Percentiles rank a stretch among this genome's conserved stretches.
Evolutionary conservation across 2,329 filamentous ascomycete genomes (phyloP).

Genomic region (Grosmannia clavigera): DNA sequence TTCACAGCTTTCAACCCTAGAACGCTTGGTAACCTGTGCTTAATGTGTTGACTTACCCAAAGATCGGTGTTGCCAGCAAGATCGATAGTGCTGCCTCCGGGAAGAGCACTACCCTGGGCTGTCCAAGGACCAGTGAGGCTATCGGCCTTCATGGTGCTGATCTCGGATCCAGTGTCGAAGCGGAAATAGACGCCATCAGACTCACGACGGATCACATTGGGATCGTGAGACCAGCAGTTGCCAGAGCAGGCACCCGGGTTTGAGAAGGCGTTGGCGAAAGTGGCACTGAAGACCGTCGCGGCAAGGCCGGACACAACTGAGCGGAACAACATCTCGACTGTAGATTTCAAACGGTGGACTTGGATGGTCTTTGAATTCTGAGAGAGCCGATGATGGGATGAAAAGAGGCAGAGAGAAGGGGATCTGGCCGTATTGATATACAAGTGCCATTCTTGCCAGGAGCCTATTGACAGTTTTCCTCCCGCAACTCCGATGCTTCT

Average conservation of each 20-base stretch:
- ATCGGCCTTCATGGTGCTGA: constrained; percentile 25
- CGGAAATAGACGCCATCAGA: constrained; percentile 29
- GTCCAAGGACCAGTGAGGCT: constrained; percentile 29
- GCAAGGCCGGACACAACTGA: neutral
- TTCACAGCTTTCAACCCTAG: neutral
- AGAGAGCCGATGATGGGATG: neutral
- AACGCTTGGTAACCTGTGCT: neutral
- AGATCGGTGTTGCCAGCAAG: constrained; percentile 25
- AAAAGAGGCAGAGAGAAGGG: neutral
- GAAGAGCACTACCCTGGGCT: constrained; percentile 24
- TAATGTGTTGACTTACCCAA: constrained; percentile 19
- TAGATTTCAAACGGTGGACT: neutral
- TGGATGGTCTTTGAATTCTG: neutral
- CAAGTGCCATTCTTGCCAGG: neutral
- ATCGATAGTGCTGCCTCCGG: constrained; percentile 24
- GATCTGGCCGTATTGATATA: neutral
- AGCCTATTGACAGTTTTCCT: neutral
- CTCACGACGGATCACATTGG: constrained; percentile 23
- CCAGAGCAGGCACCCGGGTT: neutral
- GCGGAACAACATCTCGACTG: neutral
- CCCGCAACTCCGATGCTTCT: neutral
- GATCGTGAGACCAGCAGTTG: constrained; percentile 19
- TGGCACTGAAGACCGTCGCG: neutral
- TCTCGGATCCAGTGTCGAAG: constrained; percentile 29
- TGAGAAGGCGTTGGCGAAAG: neutral